These are phyloP conservation scores for Pterocarpus macrocarpus DNA, from an alignment of 306 rosid genomes.

Conservation along the genomic window DNA sequence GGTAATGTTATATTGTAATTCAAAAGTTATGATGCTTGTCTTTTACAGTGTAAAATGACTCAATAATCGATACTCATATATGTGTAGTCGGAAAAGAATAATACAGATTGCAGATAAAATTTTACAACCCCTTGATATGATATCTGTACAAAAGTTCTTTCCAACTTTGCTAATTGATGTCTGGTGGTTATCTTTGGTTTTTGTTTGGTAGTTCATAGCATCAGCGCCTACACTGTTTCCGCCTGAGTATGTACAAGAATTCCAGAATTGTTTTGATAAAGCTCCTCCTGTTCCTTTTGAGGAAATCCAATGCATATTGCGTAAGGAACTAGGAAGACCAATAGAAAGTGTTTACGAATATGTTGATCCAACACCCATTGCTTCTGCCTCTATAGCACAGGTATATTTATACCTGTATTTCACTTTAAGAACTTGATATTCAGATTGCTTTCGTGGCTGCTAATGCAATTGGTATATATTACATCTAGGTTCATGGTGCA, in stretches of 20 bases:
- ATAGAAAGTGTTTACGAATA: conserved; percentile 87
- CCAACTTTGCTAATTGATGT: conserved; percentile 28
- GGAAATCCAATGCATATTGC: conserved; percentile 75
- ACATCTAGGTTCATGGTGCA: conserved; percentile 88
- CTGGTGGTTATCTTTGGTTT: conserved; percentile 53
- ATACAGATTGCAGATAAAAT: neutral
- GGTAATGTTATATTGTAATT: conserved; percentile 10
- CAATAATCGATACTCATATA: conserved; percentile 21
- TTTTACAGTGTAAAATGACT: conserved; percentile 6
- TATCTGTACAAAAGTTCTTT: conserved; percentile 17
- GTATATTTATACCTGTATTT: conserved; percentile 50
- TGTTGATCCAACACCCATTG: conserved; percentile 85
- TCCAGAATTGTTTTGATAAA: conserved; percentile 95
- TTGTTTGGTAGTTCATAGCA: conserved; percentile 77
- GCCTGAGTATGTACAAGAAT: conserved; percentile 92
- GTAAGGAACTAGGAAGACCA: conserved; percentile 81
- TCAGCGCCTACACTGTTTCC: conserved; percentile 96
- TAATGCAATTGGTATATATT: conserved; percentile 44
- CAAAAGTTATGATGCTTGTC: neutral
- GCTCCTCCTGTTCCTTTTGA: conserved; percentile 87
- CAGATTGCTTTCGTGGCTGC: neutral
- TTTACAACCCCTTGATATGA: conserved; percentile 37
- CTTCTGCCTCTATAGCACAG: conserved; percentile 98
- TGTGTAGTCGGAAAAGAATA: conserved; percentile 18
- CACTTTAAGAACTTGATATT: conserved; percentile 24